These are phyloP conservation scores for Selaginella moellendorffii DNA, from an alignment of 75 land plant genomes.

Conservation along the genomic window DNA sequence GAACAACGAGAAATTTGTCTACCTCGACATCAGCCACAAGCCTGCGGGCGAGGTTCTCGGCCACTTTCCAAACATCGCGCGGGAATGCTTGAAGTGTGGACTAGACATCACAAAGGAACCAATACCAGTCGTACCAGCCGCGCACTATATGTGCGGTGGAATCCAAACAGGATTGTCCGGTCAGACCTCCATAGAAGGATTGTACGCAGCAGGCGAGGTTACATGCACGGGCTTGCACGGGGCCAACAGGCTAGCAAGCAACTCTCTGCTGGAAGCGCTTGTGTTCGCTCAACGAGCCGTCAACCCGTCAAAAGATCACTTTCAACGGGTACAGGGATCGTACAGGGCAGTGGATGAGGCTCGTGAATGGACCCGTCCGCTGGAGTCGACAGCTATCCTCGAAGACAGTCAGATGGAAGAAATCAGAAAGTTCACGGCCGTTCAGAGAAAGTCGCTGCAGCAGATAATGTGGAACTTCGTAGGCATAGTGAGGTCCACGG, in stretches of 20 bases:
- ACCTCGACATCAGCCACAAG: conserved; percentile 88
- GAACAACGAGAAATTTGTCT: conserved; percentile 77
- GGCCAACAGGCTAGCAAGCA: conserved; percentile 96
- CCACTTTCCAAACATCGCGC: conserved; percentile 95
- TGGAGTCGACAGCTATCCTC: conserved; percentile 22
- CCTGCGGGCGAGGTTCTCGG: conserved; percentile 56
- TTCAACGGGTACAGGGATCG: conserved; percentile 13
- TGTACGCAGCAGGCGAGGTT: conserved; percentile 98
- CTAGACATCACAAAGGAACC: conserved; percentile 77
- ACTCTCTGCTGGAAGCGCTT: conserved; percentile 88
- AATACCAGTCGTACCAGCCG: conserved; percentile 98
- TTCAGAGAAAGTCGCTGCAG: conserved; percentile 50
- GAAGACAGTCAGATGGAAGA: conserved; percentile 17
- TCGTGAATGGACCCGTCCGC: conserved; percentile 47
- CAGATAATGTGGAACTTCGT: conserved; percentile 92
- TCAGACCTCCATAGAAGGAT: conserved; percentile 71
- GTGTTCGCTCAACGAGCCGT: conserved; percentile 96
- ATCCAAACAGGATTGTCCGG: conserved; percentile 90
- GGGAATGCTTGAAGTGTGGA: conserved; percentile 74
- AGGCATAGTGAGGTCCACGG: conserved; percentile 82
- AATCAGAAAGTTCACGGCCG: conserved; percentile 31
- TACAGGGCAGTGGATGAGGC: conserved; percentile 22
- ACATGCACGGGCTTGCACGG: conserved; percentile 99
- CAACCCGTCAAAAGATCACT: conserved; percentile 64
- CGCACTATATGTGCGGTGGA: conserved; percentile 99